Base-by-base conservation (phyloP, 352 stramenopile genomes). In the Halophytophthora batemanensis region DNA sequence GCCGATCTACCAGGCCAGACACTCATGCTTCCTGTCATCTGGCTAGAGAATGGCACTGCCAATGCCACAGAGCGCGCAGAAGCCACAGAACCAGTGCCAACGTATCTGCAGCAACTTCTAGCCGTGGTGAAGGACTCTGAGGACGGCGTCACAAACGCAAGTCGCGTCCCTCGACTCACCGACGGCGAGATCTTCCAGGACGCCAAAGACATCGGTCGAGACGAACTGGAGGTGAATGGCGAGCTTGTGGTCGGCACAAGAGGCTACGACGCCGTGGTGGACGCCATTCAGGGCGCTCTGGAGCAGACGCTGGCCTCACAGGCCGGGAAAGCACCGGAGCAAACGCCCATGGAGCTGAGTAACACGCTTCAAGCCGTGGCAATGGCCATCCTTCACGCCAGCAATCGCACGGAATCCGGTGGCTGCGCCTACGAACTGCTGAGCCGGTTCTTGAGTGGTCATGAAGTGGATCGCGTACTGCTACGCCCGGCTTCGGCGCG, bases 401-500 rank as follows among this genome's bases (percentile, higher is more conserved):
- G 77, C 64, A 93, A 93, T 45, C 79, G 82, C 2, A 93, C 82
- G 14, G 79, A 93, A 50, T 93, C 82, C 0, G 79, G 82, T 11
- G 82, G 82, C 8, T 68, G 59, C 17, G 82, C 79, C 17, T 93
- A 86, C 36, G 82, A 90, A 43, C 60, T 89, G 17, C 59, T 93
- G 31, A 67, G 71, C 14, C 70, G 71, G 22, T 74, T 93, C 31
- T 23, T 90, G 6, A 74, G 71, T 8, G 69, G 74, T 37, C 66
- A 84, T 53, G 46, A 69, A 33, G 69, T 74, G 59, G 62, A 86
- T 54, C 64, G 66, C 31, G 64, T 88, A 11, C 48, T 93, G n/a
- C 62, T 90, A 17, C 79, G 82, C 29, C 82, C 82, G 0, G 74
- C 64, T 17, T 90, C 79, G 2, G 81, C 73, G 15, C 77, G 71